phyloP scores from a whole-genome alignment of 2,329 filamentous ascomycete species.

The Clarireedia monteithiana region DNA sequence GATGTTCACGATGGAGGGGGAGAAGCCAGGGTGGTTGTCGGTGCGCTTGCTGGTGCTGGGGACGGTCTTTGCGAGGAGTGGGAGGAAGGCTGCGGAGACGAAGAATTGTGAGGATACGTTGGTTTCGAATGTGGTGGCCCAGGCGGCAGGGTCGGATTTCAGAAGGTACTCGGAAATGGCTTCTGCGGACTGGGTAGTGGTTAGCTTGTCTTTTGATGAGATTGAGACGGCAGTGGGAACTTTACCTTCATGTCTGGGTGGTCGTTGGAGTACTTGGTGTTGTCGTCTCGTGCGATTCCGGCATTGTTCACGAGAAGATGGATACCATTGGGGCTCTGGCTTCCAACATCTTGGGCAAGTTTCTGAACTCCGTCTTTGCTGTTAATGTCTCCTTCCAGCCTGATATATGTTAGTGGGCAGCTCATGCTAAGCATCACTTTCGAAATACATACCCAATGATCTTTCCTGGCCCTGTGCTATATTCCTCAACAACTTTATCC shows the following conservation, averaged over 20 bases:
- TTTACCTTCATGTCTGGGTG: constrained; percentile 38
- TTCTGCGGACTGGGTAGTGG: constrained; percentile 27
- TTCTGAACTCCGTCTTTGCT: constrained; percentile 48
- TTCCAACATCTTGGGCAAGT: neutral
- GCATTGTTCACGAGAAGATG: constrained; percentile 50
- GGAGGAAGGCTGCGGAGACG: constrained; percentile 52
- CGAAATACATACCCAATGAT: constrained; percentile 23
- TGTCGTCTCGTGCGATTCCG: constrained; percentile 44
- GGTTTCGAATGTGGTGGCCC: constrained; percentile 63
- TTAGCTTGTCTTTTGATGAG: neutral
- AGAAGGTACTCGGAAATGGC: constrained; percentile 44
- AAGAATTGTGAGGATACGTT: constrained; percentile 63
- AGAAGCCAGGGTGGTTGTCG: constrained; percentile 21
- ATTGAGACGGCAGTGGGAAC: neutral
- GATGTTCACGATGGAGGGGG: constrained; percentile 15
- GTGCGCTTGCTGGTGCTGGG: constrained; percentile 35
- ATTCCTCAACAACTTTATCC: constrained; percentile 32
- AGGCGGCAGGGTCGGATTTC: constrained; percentile 44
- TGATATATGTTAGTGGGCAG: neutral
- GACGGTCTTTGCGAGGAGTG: constrained; percentile 35
- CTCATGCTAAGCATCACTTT: neutral
- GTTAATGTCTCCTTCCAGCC: constrained; percentile 47
- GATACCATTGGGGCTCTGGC: constrained; percentile 40
- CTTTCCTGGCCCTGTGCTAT: constrained; percentile 41
- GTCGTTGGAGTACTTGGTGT: constrained; percentile 40